These are phyloP conservation scores for Leccinum ochraceum DNA, from an alignment of 768 basidiomycete species.

Conservation along the genomic window DNA sequence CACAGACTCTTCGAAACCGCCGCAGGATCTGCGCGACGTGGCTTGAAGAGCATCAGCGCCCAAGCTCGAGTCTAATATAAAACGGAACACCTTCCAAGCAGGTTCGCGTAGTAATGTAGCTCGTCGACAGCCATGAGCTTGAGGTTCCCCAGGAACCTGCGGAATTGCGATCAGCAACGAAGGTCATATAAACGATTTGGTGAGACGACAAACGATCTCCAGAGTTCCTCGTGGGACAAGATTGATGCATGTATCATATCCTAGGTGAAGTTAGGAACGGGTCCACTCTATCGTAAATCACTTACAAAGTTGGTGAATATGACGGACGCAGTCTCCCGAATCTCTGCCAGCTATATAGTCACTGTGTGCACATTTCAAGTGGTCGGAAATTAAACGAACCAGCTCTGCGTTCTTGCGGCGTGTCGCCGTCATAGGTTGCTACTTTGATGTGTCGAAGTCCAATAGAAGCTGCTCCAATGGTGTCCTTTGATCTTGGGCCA, in stretches of 20 bases:
- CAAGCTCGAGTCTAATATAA: not conserved
- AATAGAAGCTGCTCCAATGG: slow-evolving; percentile 67
- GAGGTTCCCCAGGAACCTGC: slow-evolving; percentile 73
- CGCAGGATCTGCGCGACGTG: slow-evolving; percentile 82
- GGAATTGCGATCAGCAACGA: slow-evolving; percentile 4
- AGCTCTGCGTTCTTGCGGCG: slow-evolving; percentile 64
- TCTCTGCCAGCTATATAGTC: slow-evolving; percentile 39
- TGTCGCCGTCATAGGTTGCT: slow-evolving; percentile 88
- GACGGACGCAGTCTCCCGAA: slow-evolving; percentile 73
- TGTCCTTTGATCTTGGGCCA: slow-evolving; percentile 84
- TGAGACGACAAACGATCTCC: slow-evolving; percentile 59
- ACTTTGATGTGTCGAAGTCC: slow-evolving; percentile 65
- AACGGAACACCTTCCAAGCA: slow-evolving; percentile 67
- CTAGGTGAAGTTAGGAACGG: slow-evolving; percentile 36
- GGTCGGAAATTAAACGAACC: slow-evolving; percentile 39
- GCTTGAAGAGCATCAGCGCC: slow-evolving; percentile 36
- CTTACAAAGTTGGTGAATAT: slow-evolving; percentile 91
- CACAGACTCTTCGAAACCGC: slow-evolving; percentile 72
- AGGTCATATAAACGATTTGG: not conserved
- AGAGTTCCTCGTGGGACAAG: slow-evolving; percentile 79
- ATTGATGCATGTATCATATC: slow-evolving; percentile 87
- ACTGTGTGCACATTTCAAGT: not conserved
- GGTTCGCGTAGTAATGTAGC: slow-evolving; percentile 80
- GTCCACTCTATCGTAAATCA: not conserved
- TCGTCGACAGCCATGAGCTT: slow-evolving; percentile 83